Conservation (phyloP, 805 yeast genomes). For the Jamesozyma piceae region DNA sequence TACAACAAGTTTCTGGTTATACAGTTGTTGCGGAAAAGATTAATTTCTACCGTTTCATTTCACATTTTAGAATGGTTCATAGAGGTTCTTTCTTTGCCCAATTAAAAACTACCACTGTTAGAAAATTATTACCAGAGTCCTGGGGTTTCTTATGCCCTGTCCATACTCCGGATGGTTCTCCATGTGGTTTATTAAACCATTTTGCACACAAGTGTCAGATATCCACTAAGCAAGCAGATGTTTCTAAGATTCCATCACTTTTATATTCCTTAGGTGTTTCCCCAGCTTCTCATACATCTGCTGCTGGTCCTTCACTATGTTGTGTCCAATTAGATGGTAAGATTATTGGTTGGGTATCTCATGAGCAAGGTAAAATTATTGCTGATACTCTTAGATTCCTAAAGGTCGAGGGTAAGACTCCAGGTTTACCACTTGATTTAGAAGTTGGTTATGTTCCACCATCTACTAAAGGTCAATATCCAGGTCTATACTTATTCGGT, state of each 20-base stretch:
- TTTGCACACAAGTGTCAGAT: slow-evolving; percentile 90
- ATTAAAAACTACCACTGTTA: slow-evolving; percentile 91
- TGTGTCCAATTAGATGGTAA: slow-evolving; percentile 92
- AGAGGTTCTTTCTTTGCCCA: slow-evolving; percentile 99
- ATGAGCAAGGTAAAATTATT: slow-evolving; percentile 73
- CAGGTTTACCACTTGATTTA: slow-evolving; percentile 69
- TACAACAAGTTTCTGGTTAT: slow-evolving; percentile 96
- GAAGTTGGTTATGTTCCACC: slow-evolving; percentile 97
- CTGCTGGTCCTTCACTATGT: slow-evolving; percentile 81
- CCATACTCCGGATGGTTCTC: slow-evolving; percentile 99
- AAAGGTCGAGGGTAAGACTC: slow-evolving; percentile 73
- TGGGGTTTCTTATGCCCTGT: slow-evolving; percentile 99
- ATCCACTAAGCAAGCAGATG: slow-evolving; percentile 69
- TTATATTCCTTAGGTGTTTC: slow-evolving; percentile 70
- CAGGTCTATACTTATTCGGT: slow-evolving; percentile 86
- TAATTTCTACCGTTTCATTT: slow-evolving; percentile 89
- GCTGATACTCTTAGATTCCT: slow-evolving; percentile 87
- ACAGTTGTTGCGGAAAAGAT: slow-evolving; percentile 98
- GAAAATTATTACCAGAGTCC: slow-evolving; percentile 92
- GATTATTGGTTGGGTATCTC: slow-evolving; percentile 90
- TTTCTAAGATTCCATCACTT: slow-evolving; percentile 55
- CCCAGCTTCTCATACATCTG: slow-evolving; percentile 59
- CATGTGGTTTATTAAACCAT: slow-evolving; percentile 96
- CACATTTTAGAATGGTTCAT: slow-evolving; percentile 99
- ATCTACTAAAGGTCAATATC: slow-evolving; percentile 92